Percentiles rank a stretch among this genome's conserved stretches.
phyloP scores from a whole-genome alignment of 2,329 filamentous ascomycete species.

The Cordyceps fumosorosea region DNA sequence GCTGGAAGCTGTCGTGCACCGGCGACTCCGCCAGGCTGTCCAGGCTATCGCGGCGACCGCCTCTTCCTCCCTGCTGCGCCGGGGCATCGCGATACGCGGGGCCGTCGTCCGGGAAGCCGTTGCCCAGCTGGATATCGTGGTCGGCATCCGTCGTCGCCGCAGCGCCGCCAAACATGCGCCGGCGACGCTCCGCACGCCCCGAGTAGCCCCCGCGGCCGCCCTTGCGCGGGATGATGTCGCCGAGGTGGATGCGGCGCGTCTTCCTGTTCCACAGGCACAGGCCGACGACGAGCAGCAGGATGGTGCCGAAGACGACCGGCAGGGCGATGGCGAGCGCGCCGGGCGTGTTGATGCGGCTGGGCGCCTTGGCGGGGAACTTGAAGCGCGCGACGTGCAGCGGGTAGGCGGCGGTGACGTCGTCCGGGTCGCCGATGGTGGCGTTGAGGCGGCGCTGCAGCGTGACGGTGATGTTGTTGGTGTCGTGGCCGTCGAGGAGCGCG shows the following conservation, averaged over 20 bases:
- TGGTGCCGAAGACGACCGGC: slow-evolving; percentile 42
- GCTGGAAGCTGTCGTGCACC: slow-evolving; percentile 34
- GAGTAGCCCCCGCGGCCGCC: slow-evolving; percentile 34
- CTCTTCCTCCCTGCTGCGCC: slow-evolving; percentile 1
- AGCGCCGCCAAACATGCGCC: slow-evolving; percentile 29
- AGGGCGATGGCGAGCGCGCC: slow-evolving; percentile 46
- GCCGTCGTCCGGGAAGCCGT: slow-evolving; percentile 21
- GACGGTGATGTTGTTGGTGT: slow-evolving; percentile 42
- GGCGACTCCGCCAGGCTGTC: slow-evolving; percentile 44
- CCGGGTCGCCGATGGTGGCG: slow-evolving; percentile 20
- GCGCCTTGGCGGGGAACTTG: slow-evolving; percentile 31
- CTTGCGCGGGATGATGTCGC: slow-evolving; percentile 43
- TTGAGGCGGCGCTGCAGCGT: slow-evolving; percentile 34
- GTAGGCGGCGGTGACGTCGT: slow-evolving; percentile 34
- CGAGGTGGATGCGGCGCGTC: slow-evolving; percentile 42
- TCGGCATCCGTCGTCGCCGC: slow-evolving; percentile 25
- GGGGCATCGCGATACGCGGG: slow-evolving; percentile 30
- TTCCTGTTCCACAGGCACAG: slow-evolving; percentile 50
- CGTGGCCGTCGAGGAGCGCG: slow-evolving; percentile 30
- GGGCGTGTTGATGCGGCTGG: slow-evolving; percentile 28
- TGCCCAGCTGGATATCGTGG: slow-evolving; percentile 37
- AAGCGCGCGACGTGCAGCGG: slow-evolving; percentile 30
- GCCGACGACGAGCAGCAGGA: slow-evolving; percentile 44
- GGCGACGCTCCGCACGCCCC: slow-evolving; percentile 32
- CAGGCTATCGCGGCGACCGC: slow-evolving; percentile 33